Percentiles rank a stretch among this genome's conserved stretches.
Conservation (phyloP, 1,139 yeast genomes). For the Saccharomycopsis crataegensis region DNA sequence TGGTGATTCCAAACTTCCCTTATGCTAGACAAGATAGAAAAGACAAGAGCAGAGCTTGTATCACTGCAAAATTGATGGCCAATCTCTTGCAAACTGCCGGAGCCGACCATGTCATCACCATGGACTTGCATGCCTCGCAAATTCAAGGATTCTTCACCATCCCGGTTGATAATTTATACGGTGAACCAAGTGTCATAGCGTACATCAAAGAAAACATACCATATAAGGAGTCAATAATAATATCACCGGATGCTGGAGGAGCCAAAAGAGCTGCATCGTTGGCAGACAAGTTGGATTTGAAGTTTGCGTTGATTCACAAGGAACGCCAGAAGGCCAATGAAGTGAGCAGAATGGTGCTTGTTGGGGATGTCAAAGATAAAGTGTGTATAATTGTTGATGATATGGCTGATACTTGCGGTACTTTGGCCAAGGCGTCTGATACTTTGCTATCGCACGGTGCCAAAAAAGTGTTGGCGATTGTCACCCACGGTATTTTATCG, state of each 20-base stretch:
- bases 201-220: slow-evolving; percentile 42
- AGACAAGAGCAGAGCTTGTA: slow-evolving; percentile 57
- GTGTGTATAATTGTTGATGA: slow-evolving; percentile 55
- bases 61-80: slow-evolving; percentile 56
- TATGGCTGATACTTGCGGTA: slow-evolving; percentile 68
- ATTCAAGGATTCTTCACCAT: slow-evolving; percentile 59
- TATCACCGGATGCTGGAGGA: slow-evolving; percentile 64
- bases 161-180: slow-evolving; percentile 58
- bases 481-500: slow-evolving; percentile 58
- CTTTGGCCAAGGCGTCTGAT: slow-evolving; percentile 56
- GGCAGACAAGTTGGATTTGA: slow-evolving; percentile 54
- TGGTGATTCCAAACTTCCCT: slow-evolving; percentile 55
- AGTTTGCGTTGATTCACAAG: slow-evolving; percentile 58
- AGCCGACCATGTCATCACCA: slow-evolving; percentile 54
- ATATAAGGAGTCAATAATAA: slow-evolving; percentile 36
- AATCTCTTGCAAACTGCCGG: slow-evolving; percentile 56
- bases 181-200: slow-evolving; percentile 53
- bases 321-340: slow-evolving; percentile 60
- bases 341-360: slow-evolving; percentile 53
- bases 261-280: slow-evolving; percentile 60
- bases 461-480: slow-evolving; percentile 50
- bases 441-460: slow-evolving; percentile 48
- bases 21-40: slow-evolving; percentile 61
- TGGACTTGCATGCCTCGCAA: slow-evolving; percentile 62
- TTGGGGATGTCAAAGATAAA: slow-evolving; percentile 53